These are phyloP conservation scores for Skeletonema grethae DNA, from an alignment of 108 stramenopile species.

Conservation along the genomic window DNA sequence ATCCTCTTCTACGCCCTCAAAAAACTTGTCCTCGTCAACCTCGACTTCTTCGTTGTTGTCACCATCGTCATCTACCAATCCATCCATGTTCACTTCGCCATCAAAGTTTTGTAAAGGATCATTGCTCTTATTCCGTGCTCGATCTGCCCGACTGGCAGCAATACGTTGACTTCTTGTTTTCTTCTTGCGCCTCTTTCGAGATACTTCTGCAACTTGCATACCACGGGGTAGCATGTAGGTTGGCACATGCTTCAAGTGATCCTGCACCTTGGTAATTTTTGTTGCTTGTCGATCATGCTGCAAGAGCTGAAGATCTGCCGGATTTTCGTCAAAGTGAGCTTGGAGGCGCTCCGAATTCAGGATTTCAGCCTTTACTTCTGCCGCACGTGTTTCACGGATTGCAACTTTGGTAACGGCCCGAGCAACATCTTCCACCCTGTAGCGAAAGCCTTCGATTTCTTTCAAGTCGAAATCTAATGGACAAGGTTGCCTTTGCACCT, in stretches of 20 bases:
- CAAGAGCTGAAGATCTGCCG: constrained; percentile 85
- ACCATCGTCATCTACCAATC: constrained; percentile 53
- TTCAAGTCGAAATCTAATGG: constrained; percentile 93
- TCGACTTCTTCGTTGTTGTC: constrained; percentile 27
- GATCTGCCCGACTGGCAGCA: constrained; percentile 4
- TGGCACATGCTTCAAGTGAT: constrained; percentile 92
- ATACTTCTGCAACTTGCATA: constrained; percentile 81
- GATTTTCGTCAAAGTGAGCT: constrained; percentile 95
- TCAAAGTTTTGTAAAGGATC: constrained; percentile 92
- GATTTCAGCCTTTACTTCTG: constrained; percentile 93
- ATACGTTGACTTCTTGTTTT: constrained; percentile 51
- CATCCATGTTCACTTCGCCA: constrained; percentile 69
- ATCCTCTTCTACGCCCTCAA: constrained; percentile 58
- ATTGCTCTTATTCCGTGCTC: constrained; percentile 68
- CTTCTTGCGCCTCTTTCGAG: constrained; percentile 79
- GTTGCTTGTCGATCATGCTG: constrained; percentile 85
- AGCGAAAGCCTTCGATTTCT: constrained; percentile 97
- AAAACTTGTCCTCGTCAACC: constrained; percentile 49
- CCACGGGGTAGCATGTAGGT: constrained; percentile 93
- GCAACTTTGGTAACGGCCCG: constrained; percentile 88
- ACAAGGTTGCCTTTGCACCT: constrained; percentile 79
- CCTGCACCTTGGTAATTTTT: constrained; percentile 80
- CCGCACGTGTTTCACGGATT: constrained; percentile 90
- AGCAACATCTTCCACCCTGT: constrained; percentile 94
- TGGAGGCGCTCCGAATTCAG: constrained; percentile 92